A percentile compares a stretch with the other conserved stretches of the same genome.
Conservation (phyloP, 1,139 yeast genomes). For the Geotrichum cucujoidarum region DNA sequence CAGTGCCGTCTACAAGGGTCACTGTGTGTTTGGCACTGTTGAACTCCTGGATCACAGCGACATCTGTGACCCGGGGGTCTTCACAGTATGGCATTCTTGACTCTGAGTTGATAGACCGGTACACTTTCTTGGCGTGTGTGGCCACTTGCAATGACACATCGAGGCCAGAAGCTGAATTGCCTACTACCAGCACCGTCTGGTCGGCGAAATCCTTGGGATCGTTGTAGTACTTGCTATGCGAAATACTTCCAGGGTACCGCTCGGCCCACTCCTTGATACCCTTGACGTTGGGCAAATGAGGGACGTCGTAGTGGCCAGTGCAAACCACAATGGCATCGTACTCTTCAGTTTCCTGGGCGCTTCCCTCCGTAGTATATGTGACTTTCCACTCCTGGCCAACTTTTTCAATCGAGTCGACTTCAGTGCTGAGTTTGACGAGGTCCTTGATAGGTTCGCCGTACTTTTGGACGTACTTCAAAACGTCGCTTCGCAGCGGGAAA, state of each 20-base stretch:
- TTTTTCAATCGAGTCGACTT: conserved; percentile 37
- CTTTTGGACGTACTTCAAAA: conserved; percentile 44
- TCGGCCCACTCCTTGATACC: conserved; percentile 51
- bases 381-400: conserved; percentile 43
- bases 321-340: conserved; percentile 56
- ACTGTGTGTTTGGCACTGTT: conserved; percentile 29
- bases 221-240: conserved; percentile 59
- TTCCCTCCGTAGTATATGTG: conserved; percentile 26
- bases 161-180: conserved; percentile 58
- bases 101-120: conserved; percentile 42
- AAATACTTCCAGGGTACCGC: conserved; percentile 43
- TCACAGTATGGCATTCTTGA: conserved; percentile 26
- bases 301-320: conserved; percentile 54
- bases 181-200: conserved; percentile 50
- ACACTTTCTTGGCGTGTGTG: conserved; percentile 40
- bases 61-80: conserved; percentile 36
- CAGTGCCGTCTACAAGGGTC: conserved; percentile 4
- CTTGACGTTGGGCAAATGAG: conserved; percentile 49
- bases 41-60: conserved; percentile 41
- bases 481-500: conserved; percentile 50
- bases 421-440: conserved; percentile 38
- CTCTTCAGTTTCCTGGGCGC: conserved; percentile 26
- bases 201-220: conserved; percentile 42
- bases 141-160: conserved; percentile 54
- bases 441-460: conserved; percentile 43